Evolutionary conservation across 2,329 filamentous ascomycete genomes (phyloP).

Genomic region (Fusarium sp.): DNA sequence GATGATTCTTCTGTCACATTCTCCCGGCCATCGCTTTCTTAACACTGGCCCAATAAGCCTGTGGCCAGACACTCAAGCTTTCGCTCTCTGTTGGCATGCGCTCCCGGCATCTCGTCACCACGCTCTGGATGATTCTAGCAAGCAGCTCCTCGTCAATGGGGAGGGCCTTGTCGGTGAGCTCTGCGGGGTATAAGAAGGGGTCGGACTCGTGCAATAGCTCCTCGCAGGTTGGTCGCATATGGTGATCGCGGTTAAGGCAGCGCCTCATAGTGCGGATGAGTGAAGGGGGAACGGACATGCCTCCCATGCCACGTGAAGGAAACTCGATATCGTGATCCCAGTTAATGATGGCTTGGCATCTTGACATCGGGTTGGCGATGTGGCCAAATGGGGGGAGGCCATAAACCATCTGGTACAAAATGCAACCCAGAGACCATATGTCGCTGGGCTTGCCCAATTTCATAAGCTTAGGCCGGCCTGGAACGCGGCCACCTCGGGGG

Average conservation of each 20-base stretch:
- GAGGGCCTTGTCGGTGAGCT: conserved; percentile 63
- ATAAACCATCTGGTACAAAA: conserved; percentile 97
- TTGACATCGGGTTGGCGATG: conserved; percentile 85
- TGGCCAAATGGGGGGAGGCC: conserved; percentile 96
- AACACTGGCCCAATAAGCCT: conserved; percentile 69
- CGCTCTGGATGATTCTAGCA: conserved; percentile 69
- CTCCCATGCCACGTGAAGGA: conserved; percentile 74
- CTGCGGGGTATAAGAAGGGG: conserved; percentile 70
- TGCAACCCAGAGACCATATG: conserved; percentile 95
- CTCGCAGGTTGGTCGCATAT: conserved; percentile 70
- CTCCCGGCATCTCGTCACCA: conserved; percentile 67
- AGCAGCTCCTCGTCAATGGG: conserved; percentile 71
- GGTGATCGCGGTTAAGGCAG: conserved; percentile 70
- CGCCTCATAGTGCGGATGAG: conserved; percentile 69
- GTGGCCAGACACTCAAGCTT: conserved; percentile 64
- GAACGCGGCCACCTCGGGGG: conserved; percentile 55
- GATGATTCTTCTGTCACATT: conserved; percentile 35
- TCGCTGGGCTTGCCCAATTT: conserved; percentile 96
- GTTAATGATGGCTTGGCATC: conserved; percentile 88
- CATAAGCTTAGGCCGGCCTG: conserved; percentile 76
- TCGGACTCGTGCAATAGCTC: conserved; percentile 68
- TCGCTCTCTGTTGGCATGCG: conserved; percentile 68
- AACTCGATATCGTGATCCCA: conserved; percentile 78
- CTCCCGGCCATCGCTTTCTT: conserved; percentile 58
- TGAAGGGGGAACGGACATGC: conserved; percentile 65